Percentiles rank a stretch among this genome's conserved stretches.
phyloP scores from a whole-genome alignment of 1,284 basidiomycete species.

The Heimioporus retisporus region DNA sequence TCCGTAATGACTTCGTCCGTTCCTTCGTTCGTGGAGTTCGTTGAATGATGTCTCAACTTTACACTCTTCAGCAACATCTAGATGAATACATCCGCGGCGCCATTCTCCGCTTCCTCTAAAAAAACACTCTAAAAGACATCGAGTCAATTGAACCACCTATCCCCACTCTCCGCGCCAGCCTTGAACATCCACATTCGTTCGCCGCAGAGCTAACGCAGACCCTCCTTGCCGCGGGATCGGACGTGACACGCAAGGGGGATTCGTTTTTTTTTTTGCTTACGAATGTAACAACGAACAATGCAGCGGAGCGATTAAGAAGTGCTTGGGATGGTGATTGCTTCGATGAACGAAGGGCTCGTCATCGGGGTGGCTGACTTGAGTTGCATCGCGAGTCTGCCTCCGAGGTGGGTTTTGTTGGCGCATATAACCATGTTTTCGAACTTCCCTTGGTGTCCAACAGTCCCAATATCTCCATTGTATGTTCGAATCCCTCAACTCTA shows the following conservation, averaged over 20 bases:
- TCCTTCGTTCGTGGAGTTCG: background rate
- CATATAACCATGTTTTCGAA: slow-evolving; percentile 8
- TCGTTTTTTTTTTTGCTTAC: slow-evolving; percentile 97
- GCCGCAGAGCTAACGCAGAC: slow-evolving; percentile 97
- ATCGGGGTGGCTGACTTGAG: slow-evolving; percentile 97
- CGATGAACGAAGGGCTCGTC: slow-evolving; percentile 93
- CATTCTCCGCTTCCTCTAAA: slow-evolving; percentile 96
- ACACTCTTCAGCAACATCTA: slow-evolving; percentile 86
- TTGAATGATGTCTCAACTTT: slow-evolving; percentile 5
- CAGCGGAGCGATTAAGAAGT: slow-evolving; percentile 91
- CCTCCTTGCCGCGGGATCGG: slow-evolving; percentile 97
- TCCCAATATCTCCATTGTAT: slow-evolving; percentile 94
- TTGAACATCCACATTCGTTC: slow-evolving; percentile 99
- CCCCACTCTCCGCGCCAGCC: slow-evolving; percentile 92
- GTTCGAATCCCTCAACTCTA: slow-evolving; percentile 92
- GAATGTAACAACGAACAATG: slow-evolving; percentile 90
- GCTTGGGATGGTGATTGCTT: slow-evolving; percentile 87
- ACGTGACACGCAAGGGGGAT: slow-evolving; percentile 98
- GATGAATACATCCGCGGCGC: slow-evolving; percentile 99
- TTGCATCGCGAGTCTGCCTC: slow-evolving; percentile 87
- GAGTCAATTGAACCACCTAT: slow-evolving; percentile 98
- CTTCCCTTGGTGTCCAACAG: slow-evolving; percentile 49
- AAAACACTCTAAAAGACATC: slow-evolving; percentile 87
- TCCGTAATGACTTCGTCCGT: slow-evolving; percentile 95
- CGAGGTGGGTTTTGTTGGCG: slow-evolving; percentile 62